A percentile compares a stretch with the other conserved stretches of the same genome.
Conservation (phyloP, 306 rosid species). For the Vigna trinervia region DNA sequence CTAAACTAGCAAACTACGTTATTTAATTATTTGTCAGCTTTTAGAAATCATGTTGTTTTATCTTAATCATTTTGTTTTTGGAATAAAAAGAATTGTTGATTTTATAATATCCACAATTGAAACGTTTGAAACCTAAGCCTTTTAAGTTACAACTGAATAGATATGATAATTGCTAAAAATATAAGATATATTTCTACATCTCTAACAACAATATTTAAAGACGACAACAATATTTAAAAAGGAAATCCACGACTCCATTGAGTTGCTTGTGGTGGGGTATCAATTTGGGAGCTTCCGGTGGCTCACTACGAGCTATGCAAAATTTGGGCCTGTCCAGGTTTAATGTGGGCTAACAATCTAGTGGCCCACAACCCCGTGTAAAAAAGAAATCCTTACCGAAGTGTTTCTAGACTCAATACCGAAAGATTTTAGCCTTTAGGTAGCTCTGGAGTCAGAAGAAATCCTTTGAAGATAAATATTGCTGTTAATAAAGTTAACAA, state of each 20-base stretch:
- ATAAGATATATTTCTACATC: too few relatives aligned
- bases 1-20: constrained; percentile 14
- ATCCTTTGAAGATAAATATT: constrained; percentile 2
- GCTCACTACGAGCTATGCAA: not conserved
- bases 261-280: constrained; percentile 1
- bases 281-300: not conserved
- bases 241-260: not conserved
- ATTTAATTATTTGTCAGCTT: constrained; percentile 9
- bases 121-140: not conserved
- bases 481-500: not conserved
- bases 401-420: not conserved
- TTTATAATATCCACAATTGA: not conserved
- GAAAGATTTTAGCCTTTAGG: not conserved
- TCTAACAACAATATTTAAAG: not conserved
- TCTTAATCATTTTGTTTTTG: not conserved
- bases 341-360: not conserved
- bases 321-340: not conserved
- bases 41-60: not conserved
- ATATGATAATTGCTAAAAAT: not conserved
- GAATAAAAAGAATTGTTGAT: not conserved
- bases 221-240: not conserved
- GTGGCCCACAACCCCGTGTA: too few relatives aligned
- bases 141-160: not conserved
- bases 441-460: not conserved
- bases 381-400: not conserved